Percentiles rank a stretch among this genome's conserved stretches.
These are phyloP conservation scores for Saitozyma sp. DNA, from an alignment of 768 basidiomycete genomes.

Conservation along the genomic window DNA sequence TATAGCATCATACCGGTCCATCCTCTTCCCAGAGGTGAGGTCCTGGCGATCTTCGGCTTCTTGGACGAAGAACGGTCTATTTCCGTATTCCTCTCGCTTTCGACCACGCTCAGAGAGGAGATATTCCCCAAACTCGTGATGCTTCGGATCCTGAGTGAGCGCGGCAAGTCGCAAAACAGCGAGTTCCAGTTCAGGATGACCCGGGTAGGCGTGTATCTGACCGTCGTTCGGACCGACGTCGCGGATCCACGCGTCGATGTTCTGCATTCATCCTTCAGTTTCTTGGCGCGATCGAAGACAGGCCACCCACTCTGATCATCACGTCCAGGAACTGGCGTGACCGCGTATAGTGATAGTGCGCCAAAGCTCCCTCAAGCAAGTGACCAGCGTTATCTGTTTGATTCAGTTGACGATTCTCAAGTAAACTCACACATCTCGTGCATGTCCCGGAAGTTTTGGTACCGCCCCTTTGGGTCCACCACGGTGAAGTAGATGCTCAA, in stretches of 20 bases:
- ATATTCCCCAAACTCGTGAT: conserved; percentile 29
- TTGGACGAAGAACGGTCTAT: conserved; percentile 21
- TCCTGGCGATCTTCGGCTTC: conserved; percentile 23
- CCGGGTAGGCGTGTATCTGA: conserved; percentile 36
- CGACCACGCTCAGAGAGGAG: conserved; percentile 25
- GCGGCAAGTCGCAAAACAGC: conserved; percentile 29
- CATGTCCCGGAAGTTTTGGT: conserved; percentile 37
- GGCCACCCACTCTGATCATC: conserved; percentile 34
- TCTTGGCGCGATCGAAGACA: neutral
- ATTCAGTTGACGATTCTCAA: neutral
- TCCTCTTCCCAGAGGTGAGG: neutral
- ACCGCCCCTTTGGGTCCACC: conserved; percentile 26
- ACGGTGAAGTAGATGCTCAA: conserved; percentile 36
- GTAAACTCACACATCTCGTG: conserved; percentile 36
- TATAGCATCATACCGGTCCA: too few species aligned
- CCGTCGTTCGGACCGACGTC: conserved; percentile 21
- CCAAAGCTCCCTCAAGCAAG: conserved; percentile 32
- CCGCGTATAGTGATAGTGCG: conserved; percentile 28
- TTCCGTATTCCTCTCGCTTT: conserved; percentile 24
- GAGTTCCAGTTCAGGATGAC: conserved; percentile 40
- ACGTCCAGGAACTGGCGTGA: conserved; percentile 34
- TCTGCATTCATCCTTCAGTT: conserved; percentile 2
- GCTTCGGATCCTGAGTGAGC: conserved; percentile 27
- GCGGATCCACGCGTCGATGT: conserved; percentile 26
- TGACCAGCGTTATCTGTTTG: conserved; percentile 36